phyloP scores from a whole-genome alignment of 2,329 filamentous ascomycete species.

The Domatiomyces globalis region DNA sequence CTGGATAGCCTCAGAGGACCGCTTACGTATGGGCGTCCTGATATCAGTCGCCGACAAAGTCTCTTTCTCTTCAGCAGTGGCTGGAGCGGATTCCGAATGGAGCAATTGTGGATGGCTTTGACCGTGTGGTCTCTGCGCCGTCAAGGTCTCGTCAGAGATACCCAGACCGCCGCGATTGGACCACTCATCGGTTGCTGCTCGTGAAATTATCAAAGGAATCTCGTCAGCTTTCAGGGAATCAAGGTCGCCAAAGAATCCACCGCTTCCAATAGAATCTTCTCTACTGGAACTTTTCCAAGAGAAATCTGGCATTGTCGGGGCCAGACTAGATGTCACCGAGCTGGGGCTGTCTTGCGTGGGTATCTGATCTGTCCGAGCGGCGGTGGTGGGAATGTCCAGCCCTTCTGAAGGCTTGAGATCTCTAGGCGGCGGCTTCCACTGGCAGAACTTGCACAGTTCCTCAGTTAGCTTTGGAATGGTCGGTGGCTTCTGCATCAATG shows the following conservation, averaged over 20 bases:
- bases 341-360: conserved; percentile 68
- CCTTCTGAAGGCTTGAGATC: conserved; percentile 38
- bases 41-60: conserved; percentile 8
- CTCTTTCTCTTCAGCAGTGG: conserved; percentile 44
- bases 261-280: conserved; percentile 71
- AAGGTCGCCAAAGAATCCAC: conserved; percentile 73
- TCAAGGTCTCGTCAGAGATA: conserved; percentile 51
- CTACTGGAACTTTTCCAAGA: conserved; percentile 68
- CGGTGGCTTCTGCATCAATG: conserved; percentile 89
- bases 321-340: conserved; percentile 59
- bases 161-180: conserved; percentile 56
- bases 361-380: conserved; percentile 26
- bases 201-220: conserved; percentile 57
- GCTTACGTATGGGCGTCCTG: conserved; percentile 44
- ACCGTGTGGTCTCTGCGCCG: conserved; percentile 24
- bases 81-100: conserved; percentile 48
- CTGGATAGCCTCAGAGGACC: conserved; percentile 59
- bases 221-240: conserved; percentile 69
- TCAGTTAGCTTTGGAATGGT: conserved; percentile 84
- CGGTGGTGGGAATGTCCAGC: conserved; percentile 35
- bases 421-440: conserved; percentile 72
- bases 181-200: conserved; percentile 65
- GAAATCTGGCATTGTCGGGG: conserved; percentile 54
- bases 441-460: conserved; percentile 71
- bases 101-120: conserved; percentile 36